A percentile compares a stretch with the other conserved stretches of the same genome.
phyloP scores from a whole-genome alignment of 352 stramenopile species.

The Phytopythium oedochilum region DNA sequence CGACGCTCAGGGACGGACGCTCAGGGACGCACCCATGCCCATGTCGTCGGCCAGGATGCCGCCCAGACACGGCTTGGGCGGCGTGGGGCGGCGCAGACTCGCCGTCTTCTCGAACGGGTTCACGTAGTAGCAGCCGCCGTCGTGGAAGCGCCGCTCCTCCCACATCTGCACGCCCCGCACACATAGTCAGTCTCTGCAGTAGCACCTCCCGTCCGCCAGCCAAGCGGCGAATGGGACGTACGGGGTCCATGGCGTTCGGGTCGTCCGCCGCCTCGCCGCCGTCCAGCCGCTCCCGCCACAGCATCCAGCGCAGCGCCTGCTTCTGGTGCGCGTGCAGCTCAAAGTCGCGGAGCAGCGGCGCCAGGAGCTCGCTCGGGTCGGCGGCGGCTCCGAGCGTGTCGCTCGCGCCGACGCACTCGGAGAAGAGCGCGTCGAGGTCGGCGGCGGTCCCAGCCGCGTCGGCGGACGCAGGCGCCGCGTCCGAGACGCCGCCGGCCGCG shows the following conservation, averaged over 20 bases:
- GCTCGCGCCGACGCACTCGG: conserved; percentile 40
- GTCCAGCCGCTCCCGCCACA: conserved; percentile 66
- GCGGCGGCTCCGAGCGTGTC: conserved; percentile 9
- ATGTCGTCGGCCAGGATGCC: conserved; percentile 91
- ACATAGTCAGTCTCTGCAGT: neutral
- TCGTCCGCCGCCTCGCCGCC: conserved; percentile 8
- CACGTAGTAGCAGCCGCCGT: conserved; percentile 55
- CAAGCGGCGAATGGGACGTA: conserved; percentile 16
- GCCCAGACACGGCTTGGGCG: conserved; percentile 55
- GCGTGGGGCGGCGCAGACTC: conserved; percentile 48
- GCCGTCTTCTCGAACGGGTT: conserved; percentile 81
- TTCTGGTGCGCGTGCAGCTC: conserved; percentile 79
- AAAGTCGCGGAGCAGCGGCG: conserved; percentile 52
- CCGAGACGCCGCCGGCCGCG: neutral
- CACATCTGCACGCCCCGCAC: conserved; percentile 41
- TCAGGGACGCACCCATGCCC: conserved; percentile 53
- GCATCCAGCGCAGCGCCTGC: conserved; percentile 82
- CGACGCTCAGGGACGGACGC: conserved; percentile 21
- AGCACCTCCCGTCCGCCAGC: neutral
- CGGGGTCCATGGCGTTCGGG: conserved; percentile 35
- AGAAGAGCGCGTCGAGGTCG: conserved; percentile 66
- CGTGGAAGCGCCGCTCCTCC: conserved; percentile 50
- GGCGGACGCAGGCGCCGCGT: neutral
- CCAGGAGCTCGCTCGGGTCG: conserved; percentile 32
- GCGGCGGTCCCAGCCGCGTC: conserved; percentile 10